Evolutionary conservation across 495 filamentous ascomycete species (phyloP).

Genomic region (Aspergillus coremiiformis): DNA sequence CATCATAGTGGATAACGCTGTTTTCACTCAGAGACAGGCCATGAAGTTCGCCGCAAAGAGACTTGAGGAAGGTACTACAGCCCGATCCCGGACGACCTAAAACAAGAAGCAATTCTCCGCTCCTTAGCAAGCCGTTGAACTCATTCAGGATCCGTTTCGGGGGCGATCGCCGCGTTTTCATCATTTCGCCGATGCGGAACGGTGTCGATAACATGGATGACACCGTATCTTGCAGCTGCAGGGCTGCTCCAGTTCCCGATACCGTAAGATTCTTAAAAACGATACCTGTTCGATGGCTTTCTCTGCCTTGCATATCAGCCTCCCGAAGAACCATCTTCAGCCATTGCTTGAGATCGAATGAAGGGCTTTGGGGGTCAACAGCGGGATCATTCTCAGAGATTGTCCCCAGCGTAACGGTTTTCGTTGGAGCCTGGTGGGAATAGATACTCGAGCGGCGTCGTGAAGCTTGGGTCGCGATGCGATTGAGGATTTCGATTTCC

Average conservation of each 20-base stretch:
- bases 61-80: constrained; percentile 35
- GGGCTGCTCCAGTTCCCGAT: constrained; percentile 42
- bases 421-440: not conserved
- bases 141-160: constrained; percentile 30
- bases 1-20: constrained; percentile 41
- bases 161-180: constrained; percentile 12
- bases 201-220: constrained; percentile 36
- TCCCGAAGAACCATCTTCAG: constrained; percentile 22
- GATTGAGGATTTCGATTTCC: constrained; percentile 21
- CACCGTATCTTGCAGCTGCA: constrained; percentile 47
- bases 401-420: not conserved
- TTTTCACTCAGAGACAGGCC: constrained; percentile 29
- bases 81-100: constrained; percentile 35
- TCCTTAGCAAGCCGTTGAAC: constrained; percentile 31
- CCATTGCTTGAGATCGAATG: constrained; percentile 24
- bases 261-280: constrained; percentile 44
- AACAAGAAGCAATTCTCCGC: constrained; percentile 31
- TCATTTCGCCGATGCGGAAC: constrained; percentile 24
- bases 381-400: constrained; percentile 18
- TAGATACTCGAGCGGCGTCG: constrained; percentile 11
- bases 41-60: constrained; percentile 29
- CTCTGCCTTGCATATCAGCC: constrained; percentile 10
- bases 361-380: constrained; percentile 19
- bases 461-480: constrained; percentile 16
- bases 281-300: constrained; percentile 27